These are phyloP conservation scores for Citrus unshiu DNA, from an alignment of 345 rosid genomes.

Conservation along the genomic window DNA sequence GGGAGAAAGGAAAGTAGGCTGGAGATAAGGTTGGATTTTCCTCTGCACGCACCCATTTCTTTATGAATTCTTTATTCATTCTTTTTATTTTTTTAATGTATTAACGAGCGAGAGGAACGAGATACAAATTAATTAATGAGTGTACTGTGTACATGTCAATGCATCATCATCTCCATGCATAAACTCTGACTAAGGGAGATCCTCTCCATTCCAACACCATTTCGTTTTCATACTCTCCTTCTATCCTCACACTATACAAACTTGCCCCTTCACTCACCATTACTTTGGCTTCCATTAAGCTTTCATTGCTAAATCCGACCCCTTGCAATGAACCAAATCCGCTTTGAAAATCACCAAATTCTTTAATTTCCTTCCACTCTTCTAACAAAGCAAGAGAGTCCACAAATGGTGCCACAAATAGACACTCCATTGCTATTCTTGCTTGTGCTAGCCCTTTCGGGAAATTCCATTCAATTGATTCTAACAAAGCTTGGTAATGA, in stretches of 20 bases:
- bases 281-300: conserved; percentile 31
- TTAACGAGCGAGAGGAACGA: too few relatives aligned
- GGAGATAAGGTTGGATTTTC: too few relatives aligned
- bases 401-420: conserved; percentile 38
- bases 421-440: conserved; percentile 42
- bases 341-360: not conserved
- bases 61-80: too few relatives aligned
- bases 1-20: too few relatives aligned
- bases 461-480: conserved; percentile 36
- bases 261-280: conserved; percentile 23
- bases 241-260: conserved; percentile 20
- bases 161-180: conserved; percentile 19
- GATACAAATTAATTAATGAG: not conserved
- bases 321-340: conserved; percentile 12
- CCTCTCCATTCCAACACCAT: conserved; percentile 28
- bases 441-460: conserved; percentile 29
- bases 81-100: too few relatives aligned
- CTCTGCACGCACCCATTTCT: too few relatives aligned
- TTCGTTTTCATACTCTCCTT: conserved; percentile 21
- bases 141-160: not conserved
- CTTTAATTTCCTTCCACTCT: conserved; percentile 17
- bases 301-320: conserved; percentile 16
- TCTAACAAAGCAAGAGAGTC: conserved; percentile 31
- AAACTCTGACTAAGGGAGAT: conserved; percentile 18
- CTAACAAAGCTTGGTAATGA: conserved; percentile 33